A percentile compares a stretch with the other conserved stretches of the same genome.
Evolutionary conservation across 1,284 basidiomycete species (phyloP).

Genomic region (Pseudozyma hubeiensis): DNA sequence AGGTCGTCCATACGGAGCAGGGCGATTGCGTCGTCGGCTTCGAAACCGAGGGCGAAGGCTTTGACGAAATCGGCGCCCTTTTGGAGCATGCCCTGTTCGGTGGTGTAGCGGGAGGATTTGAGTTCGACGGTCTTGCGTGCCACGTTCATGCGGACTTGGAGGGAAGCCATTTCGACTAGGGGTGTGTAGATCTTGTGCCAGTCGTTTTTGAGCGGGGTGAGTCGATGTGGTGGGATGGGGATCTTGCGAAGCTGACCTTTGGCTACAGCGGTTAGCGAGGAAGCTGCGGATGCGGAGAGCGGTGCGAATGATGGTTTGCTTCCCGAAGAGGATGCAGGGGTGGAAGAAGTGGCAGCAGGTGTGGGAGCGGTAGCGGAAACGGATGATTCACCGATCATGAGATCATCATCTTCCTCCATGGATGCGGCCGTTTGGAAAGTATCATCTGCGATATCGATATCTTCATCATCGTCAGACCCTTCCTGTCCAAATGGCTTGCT

Average conservation of each 20-base stretch:
- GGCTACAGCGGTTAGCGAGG: constrained; percentile 37
- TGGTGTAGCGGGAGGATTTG: constrained; percentile 92
- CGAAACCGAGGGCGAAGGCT: constrained; percentile 93
- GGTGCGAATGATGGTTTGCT: constrained; percentile 32
- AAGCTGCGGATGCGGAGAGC: constrained; percentile 17
- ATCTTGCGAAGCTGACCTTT: constrained; percentile 71
- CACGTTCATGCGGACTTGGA: constrained; percentile 97
- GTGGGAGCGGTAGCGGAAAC: constrained; percentile 1
- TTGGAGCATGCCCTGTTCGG: constrained; percentile 74
- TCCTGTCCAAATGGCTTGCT: constrained; percentile 51
- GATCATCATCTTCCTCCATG: constrained; percentile 43
- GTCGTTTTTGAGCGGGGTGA: constrained; percentile 96
- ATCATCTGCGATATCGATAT: constrained; percentile 39
- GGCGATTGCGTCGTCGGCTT: constrained; percentile 87
- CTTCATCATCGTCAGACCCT: constrained; percentile 40
- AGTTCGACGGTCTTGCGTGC: constrained; percentile 88
- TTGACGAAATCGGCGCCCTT: constrained; percentile 99
- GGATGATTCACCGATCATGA: constrained; percentile 41
- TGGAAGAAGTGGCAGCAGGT: not conserved
- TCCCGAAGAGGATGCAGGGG: not conserved
- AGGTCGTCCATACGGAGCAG: constrained; percentile 94
- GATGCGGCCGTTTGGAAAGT: constrained; percentile 23
- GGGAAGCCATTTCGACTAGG: constrained; percentile 89
- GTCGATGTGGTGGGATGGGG: constrained; percentile 92
- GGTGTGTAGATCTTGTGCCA: constrained; percentile 98